phyloP scores from a whole-genome alignment of 495 filamentous ascomycete species.

The Aspergillus heteromorphus region DNA sequence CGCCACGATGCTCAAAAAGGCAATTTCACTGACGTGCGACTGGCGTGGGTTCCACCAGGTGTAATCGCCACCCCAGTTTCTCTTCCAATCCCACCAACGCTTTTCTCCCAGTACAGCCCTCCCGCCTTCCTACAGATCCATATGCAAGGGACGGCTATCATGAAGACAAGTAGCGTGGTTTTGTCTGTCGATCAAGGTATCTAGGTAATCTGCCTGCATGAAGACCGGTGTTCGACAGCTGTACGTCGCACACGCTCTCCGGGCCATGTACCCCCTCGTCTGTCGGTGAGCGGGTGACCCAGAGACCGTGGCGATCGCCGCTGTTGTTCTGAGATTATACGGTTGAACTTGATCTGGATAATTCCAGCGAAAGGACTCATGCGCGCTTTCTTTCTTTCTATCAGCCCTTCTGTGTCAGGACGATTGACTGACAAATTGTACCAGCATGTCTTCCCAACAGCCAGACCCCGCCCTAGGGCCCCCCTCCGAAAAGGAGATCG shows the following conservation, averaged over 20 bases:
- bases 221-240: conserved; percentile 46
- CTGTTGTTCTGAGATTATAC: conserved; percentile 53
- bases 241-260: conserved; percentile 5
- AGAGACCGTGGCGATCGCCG: conserved; percentile 4
- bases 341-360: conserved; percentile 60
- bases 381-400: conserved; percentile 28
- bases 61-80: background rate
- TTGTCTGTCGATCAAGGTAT: conserved; percentile 48
- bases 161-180: conserved; percentile 42
- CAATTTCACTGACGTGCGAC: background rate
- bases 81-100: background rate
- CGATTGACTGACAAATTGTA: conserved; percentile 19
- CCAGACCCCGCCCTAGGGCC: conserved; percentile 28
- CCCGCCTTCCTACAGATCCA: conserved; percentile 17
- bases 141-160: conserved; percentile 27
- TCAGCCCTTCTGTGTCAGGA: background rate
- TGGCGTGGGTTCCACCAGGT: conserved; percentile 1
- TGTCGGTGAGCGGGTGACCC: background rate
- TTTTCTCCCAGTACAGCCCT: conserved; percentile 27
- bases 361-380: conserved; percentile 60
- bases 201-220: conserved; percentile 40
- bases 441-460: conserved; percentile 34
- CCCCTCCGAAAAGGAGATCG: conserved; percentile 20
- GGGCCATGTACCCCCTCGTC: background rate
- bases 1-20: background rate